These are phyloP conservation scores for Metschnikowia sp. DNA, from an alignment of 805 yeast genomes.

Conservation along the genomic window DNA sequence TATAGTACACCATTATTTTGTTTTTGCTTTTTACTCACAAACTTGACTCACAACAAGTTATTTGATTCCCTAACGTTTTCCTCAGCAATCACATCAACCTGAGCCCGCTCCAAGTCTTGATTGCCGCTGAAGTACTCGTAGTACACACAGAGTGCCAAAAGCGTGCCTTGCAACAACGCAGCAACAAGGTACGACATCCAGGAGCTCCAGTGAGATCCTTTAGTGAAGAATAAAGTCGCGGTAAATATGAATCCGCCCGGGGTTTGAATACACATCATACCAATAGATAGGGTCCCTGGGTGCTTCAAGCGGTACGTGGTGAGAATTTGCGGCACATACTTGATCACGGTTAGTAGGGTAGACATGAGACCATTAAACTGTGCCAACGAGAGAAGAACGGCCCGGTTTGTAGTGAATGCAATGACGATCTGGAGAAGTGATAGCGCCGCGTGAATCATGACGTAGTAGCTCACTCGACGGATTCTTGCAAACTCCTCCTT, in stretches of 20 bases:
- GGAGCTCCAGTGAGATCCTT: constrained; percentile 81
- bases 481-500: constrained; percentile 43
- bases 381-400: constrained; percentile 42
- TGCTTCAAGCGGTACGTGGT: constrained; percentile 69
- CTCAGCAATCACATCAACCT: constrained; percentile 11
- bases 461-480: constrained; percentile 38
- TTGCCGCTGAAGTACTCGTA: constrained; percentile 23
- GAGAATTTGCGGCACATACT: constrained; percentile 75
- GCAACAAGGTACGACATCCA: constrained; percentile 81
- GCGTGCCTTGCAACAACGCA: constrained; percentile 59
- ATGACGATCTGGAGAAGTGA: constrained; percentile 34
- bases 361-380: constrained; percentile 62
- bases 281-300: constrained; percentile 74
- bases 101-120: constrained; percentile 8
- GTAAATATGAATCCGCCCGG: constrained; percentile 89
- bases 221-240: constrained; percentile 61
- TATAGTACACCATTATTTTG: background rate
- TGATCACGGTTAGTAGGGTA: constrained; percentile 59
- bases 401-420: constrained; percentile 24
- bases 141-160: constrained; percentile 62
- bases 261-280: constrained; percentile 82
- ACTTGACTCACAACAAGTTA: background rate
- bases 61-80: constrained; percentile 7
- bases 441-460: constrained; percentile 33
- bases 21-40: background rate